Evolutionary conservation across 2,329 filamentous ascomycete species (phyloP), one percentile per base, ranked within the genome.

Genomic region (Cadophora sp.): DNA sequence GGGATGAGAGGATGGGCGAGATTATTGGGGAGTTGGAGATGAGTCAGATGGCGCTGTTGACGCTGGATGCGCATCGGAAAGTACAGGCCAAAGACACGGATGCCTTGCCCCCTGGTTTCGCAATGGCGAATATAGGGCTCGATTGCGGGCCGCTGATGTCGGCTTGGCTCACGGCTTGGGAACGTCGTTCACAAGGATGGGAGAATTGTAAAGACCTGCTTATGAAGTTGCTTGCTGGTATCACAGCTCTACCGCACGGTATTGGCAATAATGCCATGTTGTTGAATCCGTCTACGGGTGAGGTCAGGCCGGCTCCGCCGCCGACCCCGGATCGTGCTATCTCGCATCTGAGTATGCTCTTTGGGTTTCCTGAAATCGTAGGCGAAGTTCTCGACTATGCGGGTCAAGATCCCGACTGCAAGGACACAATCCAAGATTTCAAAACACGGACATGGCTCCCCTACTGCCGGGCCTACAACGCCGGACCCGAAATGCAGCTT

Each of bases 11-110:
- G 1, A 64, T 67, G 24, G 72, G 73, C 19, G 69, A 72, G 14
- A 40, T 74, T 4, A 61, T 74, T 3, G 24, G 66, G 4, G 71
- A 73, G 43, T 31, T 84, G 19, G 79, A 87, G 2, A 82, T 88
- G 55, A 82, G 83, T 0, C 85, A 87, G 37, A 78, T 83, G 71
- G 84, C 86, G 0, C 87, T 85, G 67, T 77, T 83, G 0, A 78
- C 80, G 0, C 81, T 90, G 1, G 87, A 90, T 66, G 83, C 87
- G 1, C 80, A 84, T 29, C 81, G 87, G 53, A 89, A 90, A 77
- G 86, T 89, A 0, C 85, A 86, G 12, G 82, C 79, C 19, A 83
- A 87, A 61, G 81, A 81, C 1, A 83, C 40, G 6, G 12, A 43
- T 19, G 40, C 84, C 2, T 79, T 67, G 53, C 83, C 79, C 5